Percentiles rank a stretch among this genome's conserved stretches.
These are phyloP conservation scores for Salix viminalis DNA, from an alignment of 345 rosid genomes.

Conservation along the genomic window DNA sequence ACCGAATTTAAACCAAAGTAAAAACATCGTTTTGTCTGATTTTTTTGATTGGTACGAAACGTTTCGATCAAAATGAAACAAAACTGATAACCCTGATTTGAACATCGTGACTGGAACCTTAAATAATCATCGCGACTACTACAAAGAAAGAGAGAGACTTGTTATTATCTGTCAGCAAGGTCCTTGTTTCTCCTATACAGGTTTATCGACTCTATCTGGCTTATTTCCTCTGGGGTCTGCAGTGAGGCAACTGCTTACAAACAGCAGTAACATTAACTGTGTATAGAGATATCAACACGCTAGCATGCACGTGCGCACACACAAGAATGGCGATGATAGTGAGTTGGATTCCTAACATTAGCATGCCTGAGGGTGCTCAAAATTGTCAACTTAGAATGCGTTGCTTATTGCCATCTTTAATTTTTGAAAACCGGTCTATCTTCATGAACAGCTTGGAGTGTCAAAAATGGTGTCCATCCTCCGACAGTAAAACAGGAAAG, in stretches of 20 bases:
- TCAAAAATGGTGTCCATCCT: background rate
- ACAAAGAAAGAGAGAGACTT: background rate
- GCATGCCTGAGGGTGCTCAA: background rate
- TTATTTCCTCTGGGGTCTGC: background rate
- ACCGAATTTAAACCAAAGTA: rapidly evolving
- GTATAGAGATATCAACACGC: background rate
- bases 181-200: background rate
- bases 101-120: background rate
- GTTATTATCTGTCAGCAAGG: background rate
- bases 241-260: background rate
- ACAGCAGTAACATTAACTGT: background rate
- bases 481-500: background rate
- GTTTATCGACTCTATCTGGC: background rate
- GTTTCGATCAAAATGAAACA: too few relatives aligned
- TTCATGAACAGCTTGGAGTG: background rate
- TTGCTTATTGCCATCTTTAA: background rate
- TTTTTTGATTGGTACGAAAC: too few relatives aligned
- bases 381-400: background rate
- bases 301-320: too few relatives aligned
- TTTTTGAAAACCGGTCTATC: background rate
- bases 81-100: too few relatives aligned
- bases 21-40: too few relatives aligned
- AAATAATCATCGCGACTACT: background rate
- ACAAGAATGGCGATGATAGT: too few relatives aligned
- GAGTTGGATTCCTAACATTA: too few relatives aligned